Evolutionary conservation across 2,329 filamentous ascomycete genomes (phyloP).

Genomic region (Pleoardoris graminearum): DNA sequence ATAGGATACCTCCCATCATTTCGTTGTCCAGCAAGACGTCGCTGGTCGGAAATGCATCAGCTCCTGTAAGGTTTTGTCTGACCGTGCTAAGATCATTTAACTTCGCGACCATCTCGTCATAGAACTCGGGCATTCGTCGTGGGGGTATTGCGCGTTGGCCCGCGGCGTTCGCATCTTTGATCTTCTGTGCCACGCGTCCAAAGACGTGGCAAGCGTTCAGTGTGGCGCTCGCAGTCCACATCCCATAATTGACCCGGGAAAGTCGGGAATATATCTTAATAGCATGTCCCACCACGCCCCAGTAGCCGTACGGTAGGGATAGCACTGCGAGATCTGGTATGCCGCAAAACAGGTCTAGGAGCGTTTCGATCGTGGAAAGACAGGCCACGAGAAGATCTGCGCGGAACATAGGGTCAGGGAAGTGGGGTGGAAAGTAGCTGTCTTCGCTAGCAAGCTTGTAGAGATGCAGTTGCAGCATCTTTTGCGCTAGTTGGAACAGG

Average conservation of each 20-base stretch:
- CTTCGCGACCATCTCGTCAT: slow-evolving; percentile 3
- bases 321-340: slow-evolving; percentile 2
- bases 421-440: slow-evolving; percentile 1
- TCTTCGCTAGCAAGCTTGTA: slow-evolving; percentile 12
- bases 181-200: background rate
- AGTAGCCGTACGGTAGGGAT: slow-evolving; percentile 12
- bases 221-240: slow-evolving; percentile 1
- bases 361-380: slow-evolving; percentile 5
- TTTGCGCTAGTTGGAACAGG: slow-evolving; percentile 1
- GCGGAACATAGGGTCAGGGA: slow-evolving; percentile 3
- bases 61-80: background rate
- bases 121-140: slow-evolving; percentile 3
- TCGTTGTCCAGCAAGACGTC: background rate
- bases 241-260: slow-evolving; percentile 5
- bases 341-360: slow-evolving; percentile 7
- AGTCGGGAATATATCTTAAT: slow-evolving; percentile 12
- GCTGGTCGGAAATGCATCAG: background rate
- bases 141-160: slow-evolving; percentile 2
- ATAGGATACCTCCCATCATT: slow-evolving; percentile 7
- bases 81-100: background rate
- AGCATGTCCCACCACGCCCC: slow-evolving; percentile 9
- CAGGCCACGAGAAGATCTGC: slow-evolving; percentile 10
- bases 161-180: slow-evolving; percentile 2
- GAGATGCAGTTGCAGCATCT: slow-evolving; percentile 10
- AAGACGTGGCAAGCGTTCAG: background rate